Base-by-base conservation (phyloP, 106 monocot genomes). In the Agapanthus africanus region DNA sequence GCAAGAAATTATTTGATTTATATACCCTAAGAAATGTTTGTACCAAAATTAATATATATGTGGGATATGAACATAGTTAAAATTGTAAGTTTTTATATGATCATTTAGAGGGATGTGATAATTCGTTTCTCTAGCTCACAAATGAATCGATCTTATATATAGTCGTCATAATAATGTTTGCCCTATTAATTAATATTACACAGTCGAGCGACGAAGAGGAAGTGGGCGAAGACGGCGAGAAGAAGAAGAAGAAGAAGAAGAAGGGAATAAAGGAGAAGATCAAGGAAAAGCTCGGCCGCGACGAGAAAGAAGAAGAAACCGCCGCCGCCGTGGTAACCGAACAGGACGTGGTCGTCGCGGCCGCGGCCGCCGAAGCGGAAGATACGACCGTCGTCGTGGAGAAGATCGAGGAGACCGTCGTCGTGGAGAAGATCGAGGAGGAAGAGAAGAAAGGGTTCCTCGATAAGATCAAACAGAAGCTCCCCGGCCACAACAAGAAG, bases 361-460 rank as follows among this genome's bases (percentile, higher is more conserved):
- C 47, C 19, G n/a, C n/a, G n/a, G n/a, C n/a, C n/a, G n/a, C n/a
- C n/a, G n/a, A 33, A 11, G 38, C 57, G 2, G 69, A 66, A 9
- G 69, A 77, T 69, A 80, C 80, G 28, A 25, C 42, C 1, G 66
- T 67, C 18, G 25, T 6, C 25, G 76, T 73, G 27, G 74, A 71
- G 74, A 72, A 49, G 19, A 66, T 66, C 13, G 68, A 44, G 25
- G n/a, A n/a, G n/a, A n/a, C n/a, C n/a, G n/a, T n/a, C n/a, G n/a
- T n/a, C n/a, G 49, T 1, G 68, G 39, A 21, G 0, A 28, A 39
- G 18, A 14, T 37, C 11, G 7, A 15, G 30, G 68, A 68, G 19
- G 72, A 78, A 61, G 85, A 93, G 83, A 83, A 93, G 77, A 93
- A 93, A 64, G 85, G 88, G 2, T 74, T 93, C 37, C 70, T 93